Evolutionary conservation across 148 eudicot species (phyloP), one percentile per base, ranked within the genome.

Genomic region (Amaranthus cruentus): DNA sequence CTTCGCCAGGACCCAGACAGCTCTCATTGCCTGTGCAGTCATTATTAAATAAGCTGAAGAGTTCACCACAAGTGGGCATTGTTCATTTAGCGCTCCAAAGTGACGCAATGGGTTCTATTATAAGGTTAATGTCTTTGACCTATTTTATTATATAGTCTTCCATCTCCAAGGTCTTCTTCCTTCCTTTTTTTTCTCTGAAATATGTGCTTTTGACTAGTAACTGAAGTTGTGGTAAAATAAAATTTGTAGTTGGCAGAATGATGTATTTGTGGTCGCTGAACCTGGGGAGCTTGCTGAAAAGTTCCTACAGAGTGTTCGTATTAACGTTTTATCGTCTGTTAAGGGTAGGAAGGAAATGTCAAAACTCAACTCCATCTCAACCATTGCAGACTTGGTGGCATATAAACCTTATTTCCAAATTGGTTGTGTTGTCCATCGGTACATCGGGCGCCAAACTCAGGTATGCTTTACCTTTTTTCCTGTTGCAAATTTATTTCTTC

Each of bases 241-340:
- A 28, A 68, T 52, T 60, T 86, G 55, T 83, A 95, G 99, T 68
- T 95, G 99, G 99, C 99, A 95, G 84, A 92, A 92, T 86, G 99
- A 95, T 76, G 99, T 95, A 65, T 95, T 95, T 85, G 99, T 96
- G 86, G 99, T 96, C 74, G 99, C 99, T 75, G 99, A 96, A 84
- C 99, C 99, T 70, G 97, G 99, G 55, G 96, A 92, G 77, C 91
- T 91, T 72, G 99, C 99, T 9, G 97, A 96, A 47, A 92, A 92
- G 84, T 96, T 96, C 78, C 77, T 96, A 69, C 92, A 89, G 75
- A 91, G 91, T 86, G 97, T 96, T 67, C 90, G 93, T 71, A 88
- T 72, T 80, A 90, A 92, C 88, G 81, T 96, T 78, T 66, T 96
- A 75, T 83, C 97, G 67, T 85, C 85, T 74, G 71, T 85, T 85